Evolutionary conservation across 495 filamentous ascomycete genomes (phyloP).

Genomic region (Aspergillus affinis): DNA sequence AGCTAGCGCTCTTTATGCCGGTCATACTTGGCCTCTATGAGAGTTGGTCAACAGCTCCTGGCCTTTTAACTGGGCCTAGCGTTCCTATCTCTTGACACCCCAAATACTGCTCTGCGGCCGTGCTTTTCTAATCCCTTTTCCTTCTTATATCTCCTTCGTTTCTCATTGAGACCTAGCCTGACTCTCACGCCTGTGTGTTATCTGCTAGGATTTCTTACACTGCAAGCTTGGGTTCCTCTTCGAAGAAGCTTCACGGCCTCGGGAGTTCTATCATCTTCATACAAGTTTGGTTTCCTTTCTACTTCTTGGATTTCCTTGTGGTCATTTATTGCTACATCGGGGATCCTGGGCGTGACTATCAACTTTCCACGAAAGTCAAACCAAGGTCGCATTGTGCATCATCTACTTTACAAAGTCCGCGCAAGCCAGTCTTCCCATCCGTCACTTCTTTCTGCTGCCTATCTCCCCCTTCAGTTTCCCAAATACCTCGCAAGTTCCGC

Average conservation of each 20-base stretch:
- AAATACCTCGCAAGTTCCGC: not conserved
- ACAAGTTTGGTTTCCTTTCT: not conserved
- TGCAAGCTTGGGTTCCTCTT: not conserved
- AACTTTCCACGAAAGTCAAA: not conserved
- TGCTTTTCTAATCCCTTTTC: not conserved
- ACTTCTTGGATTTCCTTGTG: not conserved
- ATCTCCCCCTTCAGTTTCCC: too few species aligned
- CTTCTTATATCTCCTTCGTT: not conserved
- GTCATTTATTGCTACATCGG: not conserved
- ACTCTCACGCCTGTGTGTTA: not conserved
- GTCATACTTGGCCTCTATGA: conserved; percentile 4
- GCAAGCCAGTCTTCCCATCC: conserved; percentile 7
- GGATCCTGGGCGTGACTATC: not conserved
- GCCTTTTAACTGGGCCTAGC: not conserved
- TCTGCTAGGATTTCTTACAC: not conserved
- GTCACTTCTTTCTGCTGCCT: conserved; percentile 23
- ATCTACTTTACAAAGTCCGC: not conserved
- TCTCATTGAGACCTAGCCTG: not conserved
- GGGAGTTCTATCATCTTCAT: not conserved
- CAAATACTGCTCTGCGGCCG: not conserved
- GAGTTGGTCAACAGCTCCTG: not conserved
- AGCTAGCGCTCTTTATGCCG: conserved; percentile 9
- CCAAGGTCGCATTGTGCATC: not conserved
- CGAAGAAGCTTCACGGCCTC: not conserved
- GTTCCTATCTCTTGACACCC: not conserved